Percentiles rank a stretch among this genome's conserved stretches.
phyloP scores from a whole-genome alignment of 148 eudicot species.

The Silene conica region DNA sequence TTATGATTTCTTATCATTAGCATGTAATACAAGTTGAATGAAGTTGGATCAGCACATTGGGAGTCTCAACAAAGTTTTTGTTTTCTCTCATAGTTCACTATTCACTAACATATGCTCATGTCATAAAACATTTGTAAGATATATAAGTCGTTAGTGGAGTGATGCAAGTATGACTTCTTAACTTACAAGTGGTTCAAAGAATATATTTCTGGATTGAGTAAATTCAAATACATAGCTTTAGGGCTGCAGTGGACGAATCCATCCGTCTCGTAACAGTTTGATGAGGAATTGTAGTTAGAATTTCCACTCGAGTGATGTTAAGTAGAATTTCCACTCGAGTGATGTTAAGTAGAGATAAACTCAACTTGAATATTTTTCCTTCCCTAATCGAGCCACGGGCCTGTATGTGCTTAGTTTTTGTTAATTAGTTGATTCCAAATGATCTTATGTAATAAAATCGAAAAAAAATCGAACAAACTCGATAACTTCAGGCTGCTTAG shows the following conservation, averaged over 20 bases:
- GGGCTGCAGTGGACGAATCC: neutral
- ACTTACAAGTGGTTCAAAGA: neutral
- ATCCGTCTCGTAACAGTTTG: neutral
- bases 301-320: too few species aligned
- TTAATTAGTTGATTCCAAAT: too few species aligned
- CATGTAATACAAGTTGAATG: neutral
- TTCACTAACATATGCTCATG: neutral
- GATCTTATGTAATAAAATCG: too few species aligned
- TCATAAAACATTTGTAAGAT: too few species aligned
- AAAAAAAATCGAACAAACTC: too few species aligned
- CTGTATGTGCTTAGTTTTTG: too few species aligned
- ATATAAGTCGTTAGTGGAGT: neutral
- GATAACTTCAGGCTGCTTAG: too few species aligned
- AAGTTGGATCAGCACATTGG: neutral
- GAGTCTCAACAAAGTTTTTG: neutral
- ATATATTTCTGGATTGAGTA: neutral
- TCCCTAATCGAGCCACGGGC: neutral
- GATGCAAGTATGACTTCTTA: neutral
- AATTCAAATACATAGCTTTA: neutral
- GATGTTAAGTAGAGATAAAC: too few species aligned
- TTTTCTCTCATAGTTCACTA: neutral
- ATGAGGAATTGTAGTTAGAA: neutral
- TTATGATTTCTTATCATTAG: neutral
- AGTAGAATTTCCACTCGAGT: too few species aligned
- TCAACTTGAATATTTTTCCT: neutral